Conservation (phyloP, 345 rosid species). For the Citrus glauca region DNA sequence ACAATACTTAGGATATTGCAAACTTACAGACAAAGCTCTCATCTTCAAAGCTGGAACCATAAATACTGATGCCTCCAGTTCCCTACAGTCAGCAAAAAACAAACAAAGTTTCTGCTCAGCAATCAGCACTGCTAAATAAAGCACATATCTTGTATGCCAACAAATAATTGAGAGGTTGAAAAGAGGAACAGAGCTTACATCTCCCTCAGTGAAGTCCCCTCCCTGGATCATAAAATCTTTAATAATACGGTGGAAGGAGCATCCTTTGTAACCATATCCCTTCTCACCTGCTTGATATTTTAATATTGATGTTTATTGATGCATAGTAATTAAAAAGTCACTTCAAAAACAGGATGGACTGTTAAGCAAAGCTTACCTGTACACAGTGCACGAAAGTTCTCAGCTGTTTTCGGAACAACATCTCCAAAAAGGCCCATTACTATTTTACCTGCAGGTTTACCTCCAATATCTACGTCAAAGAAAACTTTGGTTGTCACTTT, state of each 20-base stretch:
- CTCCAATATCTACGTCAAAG: conserved; percentile 90
- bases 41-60: conserved; percentile 73
- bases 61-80: conserved; percentile 87
- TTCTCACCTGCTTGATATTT: conserved; percentile 63
- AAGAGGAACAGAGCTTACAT: conserved; percentile 41
- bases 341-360: not conserved
- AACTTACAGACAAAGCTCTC: conserved; percentile 73
- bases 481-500: conserved; percentile 75
- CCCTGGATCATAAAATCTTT: conserved; percentile 96
- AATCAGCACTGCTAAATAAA: not conserved
- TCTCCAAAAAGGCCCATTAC: conserved; percentile 85
- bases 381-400: conserved; percentile 82
- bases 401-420: conserved; percentile 75
- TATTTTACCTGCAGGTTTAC: conserved; percentile 72
- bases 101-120: conserved; percentile 5
- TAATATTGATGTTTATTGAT: conserved; percentile 1
- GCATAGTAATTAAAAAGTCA: not conserved
- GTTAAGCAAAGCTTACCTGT: conserved; percentile 50
- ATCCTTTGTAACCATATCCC: conserved; percentile 80
- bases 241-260: conserved; percentile 86
- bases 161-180: not conserved
- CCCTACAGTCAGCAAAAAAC: conserved; percentile 43
- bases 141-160: not conserved
- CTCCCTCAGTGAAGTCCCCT: conserved; percentile 83
- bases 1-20: conserved; percentile 2